A percentile compares a stretch with the other conserved stretches of the same genome.
phyloP scores from a whole-genome alignment of 2,329 filamentous ascomycete genomes.

The Claviceps monticola region DNA sequence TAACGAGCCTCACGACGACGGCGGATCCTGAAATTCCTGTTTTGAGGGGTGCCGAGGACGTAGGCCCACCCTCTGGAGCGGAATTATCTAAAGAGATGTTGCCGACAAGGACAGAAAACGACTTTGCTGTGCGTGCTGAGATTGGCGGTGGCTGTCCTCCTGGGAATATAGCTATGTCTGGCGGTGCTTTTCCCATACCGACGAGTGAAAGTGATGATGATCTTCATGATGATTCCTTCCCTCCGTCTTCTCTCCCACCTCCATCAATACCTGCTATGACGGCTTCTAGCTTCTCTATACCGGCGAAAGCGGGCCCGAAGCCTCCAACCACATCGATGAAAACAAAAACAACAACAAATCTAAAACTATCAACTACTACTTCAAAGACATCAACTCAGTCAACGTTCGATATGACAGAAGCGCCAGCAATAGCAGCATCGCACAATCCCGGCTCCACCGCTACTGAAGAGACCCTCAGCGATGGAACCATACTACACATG shows the following conservation, averaged over 20 bases:
- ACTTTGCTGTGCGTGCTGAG: too few species aligned
- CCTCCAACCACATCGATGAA: background rate
- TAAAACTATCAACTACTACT: too few species aligned
- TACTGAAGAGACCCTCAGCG: conserved; percentile 10
- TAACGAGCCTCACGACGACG: background rate
- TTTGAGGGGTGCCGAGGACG: background rate
- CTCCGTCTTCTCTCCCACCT: background rate
- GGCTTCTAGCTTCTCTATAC: background rate
- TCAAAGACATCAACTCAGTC: background rate
- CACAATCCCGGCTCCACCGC: background rate
- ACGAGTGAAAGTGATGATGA: too few species aligned
- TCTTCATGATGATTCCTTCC: background rate
- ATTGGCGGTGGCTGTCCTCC: too few species aligned
- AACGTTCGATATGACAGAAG: background rate
- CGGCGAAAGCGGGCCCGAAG: background rate
- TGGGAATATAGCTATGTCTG: background rate
- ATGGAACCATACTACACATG: conserved; percentile 20
- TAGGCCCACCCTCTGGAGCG: too few species aligned
- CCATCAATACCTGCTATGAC: background rate
- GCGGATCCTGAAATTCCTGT: background rate
- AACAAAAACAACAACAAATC: background rate
- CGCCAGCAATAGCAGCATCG: background rate
- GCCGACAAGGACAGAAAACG: too few species aligned
- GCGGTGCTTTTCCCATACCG: too few species aligned
- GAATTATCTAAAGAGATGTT: too few species aligned